A percentile compares a stretch with the other conserved stretches of the same genome.
These are phyloP conservation scores for Phytophthora sansomeana DNA, from an alignment of 352 stramenopile species.

Conservation along the genomic window DNA sequence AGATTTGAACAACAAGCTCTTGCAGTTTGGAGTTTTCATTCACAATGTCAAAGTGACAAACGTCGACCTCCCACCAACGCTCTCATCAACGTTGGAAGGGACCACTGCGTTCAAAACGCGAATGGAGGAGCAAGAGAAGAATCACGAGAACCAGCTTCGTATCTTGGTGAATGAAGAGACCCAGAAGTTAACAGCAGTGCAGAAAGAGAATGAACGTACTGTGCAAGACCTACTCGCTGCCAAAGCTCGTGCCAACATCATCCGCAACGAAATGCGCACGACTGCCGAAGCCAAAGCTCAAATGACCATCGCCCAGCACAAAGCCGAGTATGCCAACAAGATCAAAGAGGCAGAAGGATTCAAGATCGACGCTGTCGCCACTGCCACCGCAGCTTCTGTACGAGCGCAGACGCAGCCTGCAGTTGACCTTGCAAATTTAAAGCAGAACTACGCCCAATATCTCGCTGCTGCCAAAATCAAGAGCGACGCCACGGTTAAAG, in stretches of 20 bases:
- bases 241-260: constrained; percentile 68
- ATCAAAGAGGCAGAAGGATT: constrained; percentile 64
- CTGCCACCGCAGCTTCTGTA: constrained; percentile 49
- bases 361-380: constrained; percentile 65
- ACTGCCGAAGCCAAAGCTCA: constrained; percentile 69
- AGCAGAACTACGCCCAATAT: constrained; percentile 67
- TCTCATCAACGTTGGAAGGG: constrained; percentile 73
- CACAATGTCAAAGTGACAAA: constrained; percentile 88
- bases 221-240: constrained; percentile 70
- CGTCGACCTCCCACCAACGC: constrained; percentile 61
- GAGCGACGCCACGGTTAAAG: constrained; percentile 63
- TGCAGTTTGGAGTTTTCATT: constrained; percentile 73
- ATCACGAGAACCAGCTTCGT: constrained; percentile 81
- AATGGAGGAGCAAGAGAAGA: constrained; percentile 89
- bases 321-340: constrained; percentile 56
- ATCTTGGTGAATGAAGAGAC: constrained; percentile 83
- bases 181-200: constrained; percentile 68
- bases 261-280: constrained; percentile 77
- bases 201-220: constrained; percentile 75
- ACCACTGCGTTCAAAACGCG: constrained; percentile 83
- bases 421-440: constrained; percentile 53
- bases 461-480: constrained; percentile 64
- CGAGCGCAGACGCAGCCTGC: constrained; percentile 57
- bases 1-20: constrained; percentile 72
- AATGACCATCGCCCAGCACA: constrained; percentile 65